Conservation (phyloP, 2,329 filamentous ascomycete genomes). For the Ceratocystis papillata region DNA sequence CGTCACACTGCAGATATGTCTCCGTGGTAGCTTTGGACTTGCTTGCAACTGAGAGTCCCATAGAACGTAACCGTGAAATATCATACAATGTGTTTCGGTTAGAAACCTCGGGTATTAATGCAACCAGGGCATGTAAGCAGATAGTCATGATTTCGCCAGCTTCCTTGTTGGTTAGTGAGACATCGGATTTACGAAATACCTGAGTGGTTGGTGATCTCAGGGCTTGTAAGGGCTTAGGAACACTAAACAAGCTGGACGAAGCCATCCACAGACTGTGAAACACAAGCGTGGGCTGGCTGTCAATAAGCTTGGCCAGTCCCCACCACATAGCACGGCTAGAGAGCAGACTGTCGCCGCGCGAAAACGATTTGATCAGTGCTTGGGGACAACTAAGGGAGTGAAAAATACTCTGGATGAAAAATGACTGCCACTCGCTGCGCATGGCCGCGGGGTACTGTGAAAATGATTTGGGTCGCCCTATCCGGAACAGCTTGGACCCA, state of each 20-base stretch:
- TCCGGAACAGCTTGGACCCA: conserved; percentile 16
- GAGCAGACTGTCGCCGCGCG: conserved; percentile 40
- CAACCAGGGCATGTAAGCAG: conserved; percentile 52
- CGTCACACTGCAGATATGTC: conserved; percentile 42
- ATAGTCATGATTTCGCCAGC: conserved; percentile 47
- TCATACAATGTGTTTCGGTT: conserved; percentile 43
- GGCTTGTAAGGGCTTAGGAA: conserved; percentile 38
- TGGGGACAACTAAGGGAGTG: conserved; percentile 50
- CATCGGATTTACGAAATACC: conserved; percentile 32
- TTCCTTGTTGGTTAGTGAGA: conserved; percentile 38
- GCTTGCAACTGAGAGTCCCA: conserved; percentile 41
- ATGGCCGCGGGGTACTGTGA: conserved; percentile 29
- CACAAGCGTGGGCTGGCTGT: conserved; percentile 47
- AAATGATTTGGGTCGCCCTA: conserved; percentile 15
- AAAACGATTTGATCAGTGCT: conserved; percentile 48
- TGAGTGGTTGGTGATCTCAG: conserved; percentile 34
- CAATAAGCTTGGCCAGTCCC: conserved; percentile 49
- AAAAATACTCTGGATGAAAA: conserved; percentile 55
- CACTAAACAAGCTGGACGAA: conserved; percentile 47
- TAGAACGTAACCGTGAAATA: conserved; percentile 50
- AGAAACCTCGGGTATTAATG: conserved; percentile 42
- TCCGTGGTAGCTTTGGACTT: conserved; percentile 21
- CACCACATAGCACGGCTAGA: conserved; percentile 55
- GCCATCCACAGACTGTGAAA: conserved; percentile 56
- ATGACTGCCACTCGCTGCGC: conserved; percentile 45